phyloP scores from a whole-genome alignment of 805 yeast genomes.

The Ogataea nitratoaversa region DNA sequence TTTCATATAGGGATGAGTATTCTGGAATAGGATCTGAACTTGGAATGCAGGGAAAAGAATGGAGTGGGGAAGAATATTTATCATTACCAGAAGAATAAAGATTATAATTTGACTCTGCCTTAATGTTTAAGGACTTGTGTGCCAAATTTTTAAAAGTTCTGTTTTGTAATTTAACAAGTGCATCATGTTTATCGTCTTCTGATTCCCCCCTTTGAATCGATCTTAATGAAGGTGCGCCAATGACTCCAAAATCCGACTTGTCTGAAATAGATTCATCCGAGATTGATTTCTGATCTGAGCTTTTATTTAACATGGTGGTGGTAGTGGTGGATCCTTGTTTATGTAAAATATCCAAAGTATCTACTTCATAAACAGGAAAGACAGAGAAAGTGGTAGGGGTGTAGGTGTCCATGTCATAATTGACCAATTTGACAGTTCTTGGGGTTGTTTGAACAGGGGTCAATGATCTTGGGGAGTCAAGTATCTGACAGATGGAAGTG shows the following conservation, averaged over 20 bases:
- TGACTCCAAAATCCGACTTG: too few relatives aligned
- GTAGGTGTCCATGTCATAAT: slow-evolving; percentile 15
- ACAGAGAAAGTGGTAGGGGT: slow-evolving; percentile 20
- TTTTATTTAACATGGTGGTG: not conserved
- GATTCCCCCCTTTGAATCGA: too few relatives aligned
- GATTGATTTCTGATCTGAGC: not conserved
- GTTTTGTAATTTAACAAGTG: too few relatives aligned
- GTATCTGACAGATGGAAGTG: not conserved
- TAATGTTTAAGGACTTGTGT: too few relatives aligned
- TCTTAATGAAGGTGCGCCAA: too few relatives aligned
- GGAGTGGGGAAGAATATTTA: not conserved
- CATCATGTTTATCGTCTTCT: not conserved
- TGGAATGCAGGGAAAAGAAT: slow-evolving; percentile 6
- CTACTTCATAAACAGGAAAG: slow-evolving; percentile 19
- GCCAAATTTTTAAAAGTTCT: too few relatives aligned
- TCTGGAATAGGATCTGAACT: slow-evolving; percentile 19
- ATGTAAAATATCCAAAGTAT: slow-evolving; percentile 14
- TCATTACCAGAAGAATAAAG: not conserved
- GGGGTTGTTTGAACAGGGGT: slow-evolving; percentile 16
- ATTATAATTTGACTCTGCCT: not conserved
- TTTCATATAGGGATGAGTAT: slow-evolving; percentile 16
- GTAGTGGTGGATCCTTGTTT: slow-evolving; percentile 8
- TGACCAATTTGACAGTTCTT: slow-evolving; percentile 17
- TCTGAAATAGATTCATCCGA: not conserved
- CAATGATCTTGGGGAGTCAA: slow-evolving; percentile 7